Conservation (phyloP, 2,329 filamentous ascomycete genomes). For the Fusarium sp. region DNA sequence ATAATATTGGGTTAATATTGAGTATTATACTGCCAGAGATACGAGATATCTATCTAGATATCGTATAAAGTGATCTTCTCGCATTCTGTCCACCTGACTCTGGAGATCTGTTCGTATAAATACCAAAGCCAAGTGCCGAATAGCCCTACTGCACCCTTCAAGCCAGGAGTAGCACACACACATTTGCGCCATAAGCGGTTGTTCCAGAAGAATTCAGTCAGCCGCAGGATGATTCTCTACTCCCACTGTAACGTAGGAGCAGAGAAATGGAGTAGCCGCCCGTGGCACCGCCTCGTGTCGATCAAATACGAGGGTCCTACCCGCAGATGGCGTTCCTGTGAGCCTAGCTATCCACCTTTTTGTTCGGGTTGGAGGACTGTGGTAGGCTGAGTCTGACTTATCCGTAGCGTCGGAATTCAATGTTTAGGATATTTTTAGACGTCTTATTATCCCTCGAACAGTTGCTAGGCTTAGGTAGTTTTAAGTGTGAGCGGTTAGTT, state of each 20-base stretch:
- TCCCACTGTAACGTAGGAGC: slow-evolving; percentile 14
- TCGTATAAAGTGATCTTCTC: slow-evolving; percentile 11
- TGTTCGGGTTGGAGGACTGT: slow-evolving; percentile 5
- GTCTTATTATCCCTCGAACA: not conserved
- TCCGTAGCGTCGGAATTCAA: slow-evolving; percentile 23
- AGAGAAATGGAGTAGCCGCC: slow-evolving; percentile 20
- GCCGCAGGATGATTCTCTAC: slow-evolving; percentile 1
- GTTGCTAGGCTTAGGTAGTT: not conserved
- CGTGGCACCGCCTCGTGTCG: slow-evolving; percentile 34
- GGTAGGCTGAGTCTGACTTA: slow-evolving; percentile 8
- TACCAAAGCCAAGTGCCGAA: not conserved
- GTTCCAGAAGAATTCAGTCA: slow-evolving; percentile 9
- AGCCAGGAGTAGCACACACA: slow-evolving; percentile 4
- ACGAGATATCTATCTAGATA: not conserved
- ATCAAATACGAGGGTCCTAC: slow-evolving; percentile 33
- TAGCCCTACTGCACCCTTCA: not conserved
- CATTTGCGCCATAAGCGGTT: slow-evolving; percentile 12
- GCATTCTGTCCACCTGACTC: not conserved
- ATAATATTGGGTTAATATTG: not conserved
- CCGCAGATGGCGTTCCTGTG: slow-evolving; percentile 25
- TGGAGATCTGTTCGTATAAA: slow-evolving; percentile 26
- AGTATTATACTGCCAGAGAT: slow-evolving; percentile 3
- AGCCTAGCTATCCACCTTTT: slow-evolving; percentile 27
- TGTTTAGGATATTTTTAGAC: slow-evolving; percentile 22
- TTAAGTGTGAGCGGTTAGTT: not conserved